Conservation (phyloP, 2,329 filamentous ascomycete species). For the Diaporthe eres region DNA sequence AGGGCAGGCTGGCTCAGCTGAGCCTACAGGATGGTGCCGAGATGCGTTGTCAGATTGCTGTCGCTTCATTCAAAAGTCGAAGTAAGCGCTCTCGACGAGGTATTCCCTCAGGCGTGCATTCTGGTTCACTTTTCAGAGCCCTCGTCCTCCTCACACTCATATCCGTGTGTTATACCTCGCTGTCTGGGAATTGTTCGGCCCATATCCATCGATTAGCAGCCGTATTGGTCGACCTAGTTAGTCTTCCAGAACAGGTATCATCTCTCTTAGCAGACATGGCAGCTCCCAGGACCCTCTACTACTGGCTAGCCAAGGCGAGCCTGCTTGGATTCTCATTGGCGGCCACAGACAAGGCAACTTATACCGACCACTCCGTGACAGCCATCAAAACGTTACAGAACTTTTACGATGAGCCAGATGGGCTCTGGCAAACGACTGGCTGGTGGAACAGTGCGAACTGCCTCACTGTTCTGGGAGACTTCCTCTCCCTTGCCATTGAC, state of each 20-base stretch:
- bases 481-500: constrained; percentile 53
- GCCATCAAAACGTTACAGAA: constrained; percentile 63
- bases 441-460: constrained; percentile 84
- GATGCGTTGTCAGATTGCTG: not conserved
- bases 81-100: constrained; percentile 21
- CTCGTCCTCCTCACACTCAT: not conserved
- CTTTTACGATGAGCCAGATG: constrained; percentile 73
- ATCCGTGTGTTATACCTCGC: not conserved
- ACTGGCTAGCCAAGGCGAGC: constrained; percentile 9
- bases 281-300: not conserved
- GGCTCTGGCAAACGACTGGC: constrained; percentile 74
- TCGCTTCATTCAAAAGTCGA: constrained; percentile 1
- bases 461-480: constrained; percentile 74
- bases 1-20: constrained; percentile 7
- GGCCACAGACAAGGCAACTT: constrained; percentile 45
- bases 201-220: not conserved
- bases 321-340: constrained; percentile 23
- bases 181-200: not conserved
- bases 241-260: not conserved
- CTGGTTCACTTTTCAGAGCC: not conserved
- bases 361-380: constrained; percentile 51
- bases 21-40: constrained; percentile 4
- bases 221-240: not conserved
- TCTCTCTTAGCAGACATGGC: not conserved
- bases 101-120: not conserved